These are phyloP conservation scores for Lobosporangium transversale DNA, from an alignment of 192 early-diverging fungal genomes.

Conservation along the genomic window DNA sequence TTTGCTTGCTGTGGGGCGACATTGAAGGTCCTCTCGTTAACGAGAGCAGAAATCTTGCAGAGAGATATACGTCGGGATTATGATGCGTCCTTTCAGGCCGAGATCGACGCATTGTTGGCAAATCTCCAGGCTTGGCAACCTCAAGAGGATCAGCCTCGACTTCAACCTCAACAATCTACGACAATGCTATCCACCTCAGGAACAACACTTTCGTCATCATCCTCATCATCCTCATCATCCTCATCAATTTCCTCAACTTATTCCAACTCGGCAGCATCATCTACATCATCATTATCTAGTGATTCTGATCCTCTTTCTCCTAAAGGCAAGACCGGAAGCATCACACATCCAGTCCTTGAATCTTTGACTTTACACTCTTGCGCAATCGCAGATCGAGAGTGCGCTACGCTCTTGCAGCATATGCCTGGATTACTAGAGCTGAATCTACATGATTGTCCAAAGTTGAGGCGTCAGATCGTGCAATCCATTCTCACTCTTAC, in stretches of 20 bases:
- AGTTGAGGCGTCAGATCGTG: slow-evolving; percentile 1
- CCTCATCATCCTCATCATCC: slow-evolving; percentile 11
- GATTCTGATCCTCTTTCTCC: neutral
- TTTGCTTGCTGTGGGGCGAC: slow-evolving; percentile 26
- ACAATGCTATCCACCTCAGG: neutral
- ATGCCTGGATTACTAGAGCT: slow-evolving; percentile 23
- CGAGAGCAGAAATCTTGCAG: slow-evolving; percentile 26
- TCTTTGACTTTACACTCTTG: slow-evolving; percentile 25
- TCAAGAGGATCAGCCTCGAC: neutral
- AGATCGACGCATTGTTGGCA: slow-evolving; percentile 22
- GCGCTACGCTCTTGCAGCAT: slow-evolving; percentile 12
- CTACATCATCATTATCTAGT: neutral
- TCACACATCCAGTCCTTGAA: slow-evolving; percentile 12
- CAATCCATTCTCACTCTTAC: slow-evolving; percentile 23
- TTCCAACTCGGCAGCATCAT: slow-evolving; percentile 10
- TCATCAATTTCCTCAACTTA: slow-evolving; percentile 15
- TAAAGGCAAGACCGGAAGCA: neutral
- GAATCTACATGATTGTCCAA: slow-evolving; percentile 24
- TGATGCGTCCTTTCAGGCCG: slow-evolving; percentile 5
- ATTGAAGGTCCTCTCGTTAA: slow-evolving; percentile 22
- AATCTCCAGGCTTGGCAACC: slow-evolving; percentile 7
- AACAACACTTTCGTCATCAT: slow-evolving; percentile 2
- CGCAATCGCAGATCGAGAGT: slow-evolving; percentile 26
- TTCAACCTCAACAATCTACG: neutral
- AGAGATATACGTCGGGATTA: slow-evolving; percentile 12